Conservation (phyloP, 1,284 basidiomycete genomes). For the Termitomyces sp. region DNA sequence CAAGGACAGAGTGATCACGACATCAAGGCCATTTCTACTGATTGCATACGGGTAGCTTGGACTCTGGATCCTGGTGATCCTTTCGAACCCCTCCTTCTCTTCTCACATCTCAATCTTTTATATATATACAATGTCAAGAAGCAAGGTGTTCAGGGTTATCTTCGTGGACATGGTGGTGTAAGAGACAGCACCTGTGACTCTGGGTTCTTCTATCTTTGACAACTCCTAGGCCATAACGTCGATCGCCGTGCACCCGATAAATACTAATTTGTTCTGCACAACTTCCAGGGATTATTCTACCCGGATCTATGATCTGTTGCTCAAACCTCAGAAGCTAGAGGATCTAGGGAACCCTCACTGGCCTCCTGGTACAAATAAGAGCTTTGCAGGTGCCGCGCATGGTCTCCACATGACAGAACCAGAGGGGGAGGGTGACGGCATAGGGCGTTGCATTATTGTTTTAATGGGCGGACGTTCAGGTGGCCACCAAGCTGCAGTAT, state of each 20-base stretch:
- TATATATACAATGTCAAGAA: constrained; percentile 45
- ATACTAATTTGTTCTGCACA: constrained; percentile 56
- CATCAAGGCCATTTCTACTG: constrained; percentile 24
- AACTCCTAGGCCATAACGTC: constrained; percentile 57
- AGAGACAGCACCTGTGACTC: constrained; percentile 20
- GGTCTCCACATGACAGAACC: constrained; percentile 54
- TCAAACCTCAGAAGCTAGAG: constrained; percentile 23
- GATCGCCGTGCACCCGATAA: constrained; percentile 53
- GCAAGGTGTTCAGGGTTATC: constrained; percentile 35
- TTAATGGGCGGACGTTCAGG: constrained; percentile 65
- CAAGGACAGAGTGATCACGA: constrained; percentile 15
- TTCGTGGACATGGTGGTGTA: constrained; percentile 70
- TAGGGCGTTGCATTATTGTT: constrained; percentile 58
- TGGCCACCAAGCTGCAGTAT: constrained; percentile 63
- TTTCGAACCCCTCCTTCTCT: constrained; percentile 51
- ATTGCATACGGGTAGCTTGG: constrained; percentile 49
- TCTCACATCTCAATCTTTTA: constrained; percentile 45
- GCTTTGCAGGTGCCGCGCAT: constrained; percentile 62
- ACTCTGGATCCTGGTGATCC: constrained; percentile 39
- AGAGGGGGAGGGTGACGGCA: constrained; percentile 62
- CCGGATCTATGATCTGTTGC: constrained; percentile 57
- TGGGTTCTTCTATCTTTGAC: background rate
- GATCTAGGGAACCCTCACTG: constrained; percentile 49
- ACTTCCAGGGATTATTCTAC: constrained; percentile 64
- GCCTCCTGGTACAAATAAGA: constrained; percentile 45